Conservation (phyloP, 2,329 filamentous ascomycete species). For the Paracoccidioides brasiliensis region DNA sequence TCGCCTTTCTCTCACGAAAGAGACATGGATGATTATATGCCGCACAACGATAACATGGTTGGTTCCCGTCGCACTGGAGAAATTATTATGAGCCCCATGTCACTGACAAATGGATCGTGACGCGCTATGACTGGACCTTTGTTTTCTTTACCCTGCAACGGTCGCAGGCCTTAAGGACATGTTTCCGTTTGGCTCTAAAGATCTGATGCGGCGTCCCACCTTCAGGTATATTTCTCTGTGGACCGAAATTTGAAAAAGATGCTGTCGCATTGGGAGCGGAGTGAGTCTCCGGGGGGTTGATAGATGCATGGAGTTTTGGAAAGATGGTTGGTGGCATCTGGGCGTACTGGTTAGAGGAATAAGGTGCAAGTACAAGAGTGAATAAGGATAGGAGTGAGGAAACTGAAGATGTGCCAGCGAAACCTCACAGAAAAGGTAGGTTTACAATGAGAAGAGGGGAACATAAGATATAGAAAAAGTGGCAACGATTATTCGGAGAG, state of each 20-base stretch:
- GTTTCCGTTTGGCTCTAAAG: conserved; percentile 32
- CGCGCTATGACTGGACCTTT: conserved; percentile 22
- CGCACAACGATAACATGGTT: conserved; percentile 32
- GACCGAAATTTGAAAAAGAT: conserved; percentile 20
- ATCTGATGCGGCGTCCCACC: conserved; percentile 27
- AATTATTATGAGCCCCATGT: conserved; percentile 7
- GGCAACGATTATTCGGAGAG: conserved; percentile 1
- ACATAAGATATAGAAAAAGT: conserved; percentile 10
- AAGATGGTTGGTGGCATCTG: conserved; percentile 15
- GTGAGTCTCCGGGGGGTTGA: conserved; percentile 23
- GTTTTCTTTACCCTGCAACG: conserved; percentile 35
- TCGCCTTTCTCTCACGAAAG: conserved; percentile 32
- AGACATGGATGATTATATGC: conserved; percentile 33
- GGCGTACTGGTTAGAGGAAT: conserved; percentile 2
- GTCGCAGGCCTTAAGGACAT: conserved; percentile 34
- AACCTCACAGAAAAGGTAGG: conserved; percentile 1
- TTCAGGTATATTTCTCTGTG: conserved; percentile 18
- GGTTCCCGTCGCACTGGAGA: conserved; percentile 32
- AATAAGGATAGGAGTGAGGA: conserved; percentile 3
- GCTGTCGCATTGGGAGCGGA: conserved; percentile 22
- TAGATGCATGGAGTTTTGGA: conserved; percentile 24
- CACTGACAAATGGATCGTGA: conserved; percentile 3
- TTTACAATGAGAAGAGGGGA: conserved; percentile 9
- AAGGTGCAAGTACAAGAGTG: conserved; percentile 1
- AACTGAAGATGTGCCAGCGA: conserved; percentile 7